phyloP scores from a whole-genome alignment of 225 moss, liverwort and hornwort genomes.

The Polytrichum commune region DNA sequence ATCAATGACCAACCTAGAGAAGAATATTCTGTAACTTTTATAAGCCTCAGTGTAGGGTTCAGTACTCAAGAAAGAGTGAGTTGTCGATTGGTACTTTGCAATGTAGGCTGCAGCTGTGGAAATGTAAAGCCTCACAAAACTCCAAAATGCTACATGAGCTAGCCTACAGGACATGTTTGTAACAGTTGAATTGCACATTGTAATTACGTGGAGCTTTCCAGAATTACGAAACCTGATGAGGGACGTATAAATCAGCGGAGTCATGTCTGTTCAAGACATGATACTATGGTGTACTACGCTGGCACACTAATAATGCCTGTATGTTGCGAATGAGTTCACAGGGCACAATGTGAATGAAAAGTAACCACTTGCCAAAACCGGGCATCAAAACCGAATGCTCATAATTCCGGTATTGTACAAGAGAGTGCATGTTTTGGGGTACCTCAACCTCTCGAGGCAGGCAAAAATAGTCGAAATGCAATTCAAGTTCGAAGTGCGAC shows the following conservation, averaged over 20 bases:
- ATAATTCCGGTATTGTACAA: not conserved
- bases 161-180: too few relatives aligned
- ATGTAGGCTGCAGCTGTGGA: too few relatives aligned
- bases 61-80: too few relatives aligned
- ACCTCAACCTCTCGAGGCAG: not conserved
- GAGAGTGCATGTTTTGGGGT: not conserved
- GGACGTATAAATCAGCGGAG: too few relatives aligned
- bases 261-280: not conserved
- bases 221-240: too few relatives aligned
- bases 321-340: slow-evolving; percentile 2
- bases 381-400: not conserved
- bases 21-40: not conserved
- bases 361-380: not conserved
- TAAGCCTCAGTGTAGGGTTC: not conserved
- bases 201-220: too few relatives aligned
- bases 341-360: not conserved
- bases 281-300: not conserved
- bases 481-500: not conserved
- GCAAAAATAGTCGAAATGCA: not conserved
- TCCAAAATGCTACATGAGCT: too few relatives aligned
- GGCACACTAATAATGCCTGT: not conserved
- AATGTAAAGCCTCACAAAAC: too few relatives aligned
- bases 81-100: too few relatives aligned
- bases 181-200: too few relatives aligned
- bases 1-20: not conserved